Base-by-base conservation (phyloP, 208 protist species). In the Leishmania major region DNA sequence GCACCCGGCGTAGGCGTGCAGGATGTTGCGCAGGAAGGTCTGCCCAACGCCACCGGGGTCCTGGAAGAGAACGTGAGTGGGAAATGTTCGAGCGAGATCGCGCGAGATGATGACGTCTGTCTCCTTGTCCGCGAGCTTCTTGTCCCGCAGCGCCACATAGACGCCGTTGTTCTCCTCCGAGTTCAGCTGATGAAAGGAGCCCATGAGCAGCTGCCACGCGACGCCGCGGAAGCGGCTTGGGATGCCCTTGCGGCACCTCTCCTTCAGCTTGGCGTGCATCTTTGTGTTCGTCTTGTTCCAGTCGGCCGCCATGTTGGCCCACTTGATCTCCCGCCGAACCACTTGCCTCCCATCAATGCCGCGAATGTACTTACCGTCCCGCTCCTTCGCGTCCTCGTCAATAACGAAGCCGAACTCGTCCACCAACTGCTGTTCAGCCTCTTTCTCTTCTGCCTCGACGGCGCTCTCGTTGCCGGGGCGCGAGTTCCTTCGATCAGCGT, bases 401-500 rank as follows among this genome's bases (percentile, higher is more conserved):
- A 98, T 85, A 2, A 96, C 84, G 70, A 98, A 98, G 57, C 95
- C 95, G 80, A 98, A 98, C 89, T 98, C 93, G 85, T 98, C 93
- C 1, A 98, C 88, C 70, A 98, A 94, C 77, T 85, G 81, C 75
- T 90, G 87, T 77, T 96, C 92, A 25, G 94, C 89, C 31, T 88
- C 90, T 69, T 88, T 79, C 55, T 90, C 88, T 47, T 89, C 84
- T 22, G 57, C 66, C 5, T 86, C 84, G 8, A 77, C 40, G 28
- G 69, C 85, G 45, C 72, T 83, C 73, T 81, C 80, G 78, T 77
- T 71, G 55, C 62, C 60, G 11, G 57, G 40, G 35, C 28, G 37
- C 28, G 45, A 35, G 55, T 83, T 73, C 59, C 64, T 22, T 51
- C 62, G 15, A 37, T 78, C 59, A 57, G 45, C 75, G 55, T 82